Evolutionary conservation across 495 filamentous ascomycete genomes (phyloP), one percentile per base, ranked within the genome.

Genomic region (Lasiosphaeria hispida): DNA sequence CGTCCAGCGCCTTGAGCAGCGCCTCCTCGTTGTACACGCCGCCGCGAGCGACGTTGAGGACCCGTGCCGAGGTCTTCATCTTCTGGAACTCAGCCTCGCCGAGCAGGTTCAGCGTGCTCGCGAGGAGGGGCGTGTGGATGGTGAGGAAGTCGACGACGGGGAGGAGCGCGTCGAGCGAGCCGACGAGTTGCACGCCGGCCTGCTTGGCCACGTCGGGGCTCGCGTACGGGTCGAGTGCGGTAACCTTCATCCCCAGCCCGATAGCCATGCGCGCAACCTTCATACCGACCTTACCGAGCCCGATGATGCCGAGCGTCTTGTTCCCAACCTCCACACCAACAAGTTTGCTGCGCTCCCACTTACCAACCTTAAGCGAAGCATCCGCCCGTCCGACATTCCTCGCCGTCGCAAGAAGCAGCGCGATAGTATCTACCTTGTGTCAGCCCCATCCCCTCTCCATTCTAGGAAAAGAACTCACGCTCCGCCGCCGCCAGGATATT

Each of bases 21-120:
- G 88, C 88, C 13, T 67, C 73, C 70, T 92, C 88, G 59, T 91
- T 86, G 57, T 89, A 85, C 44, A 88, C 87, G 2, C 87, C 87
- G n/a, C 88, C 88, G 15, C 88, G 71, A 3, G 86, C 86, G 1
- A 89, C 87, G 56, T 91, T 90, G 35, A 89, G 68, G 35, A 89
- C 83, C 10, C 85, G 74, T 7, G 85, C 80, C 13, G 81, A 83
- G 30, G 68, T 70, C 69, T 87, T 89, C 87, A 92, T 90, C 44
- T 73, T 75, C 33, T 67, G 66, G n/a, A 92, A 69, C 65, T 92
- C 85, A 3, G 69, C 64, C 7, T 75, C 75, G 15, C 81, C 77
- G 4, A 91, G 81, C 67, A 92, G 75, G 48, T 86, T 84, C 13
- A 81, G 80, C 7, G 88, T 92, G 7, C 80, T 84, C 4, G 84